Evolutionary conservation across 345 rosid species (phyloP).

Genomic region (Rhodamnia argentea): DNA sequence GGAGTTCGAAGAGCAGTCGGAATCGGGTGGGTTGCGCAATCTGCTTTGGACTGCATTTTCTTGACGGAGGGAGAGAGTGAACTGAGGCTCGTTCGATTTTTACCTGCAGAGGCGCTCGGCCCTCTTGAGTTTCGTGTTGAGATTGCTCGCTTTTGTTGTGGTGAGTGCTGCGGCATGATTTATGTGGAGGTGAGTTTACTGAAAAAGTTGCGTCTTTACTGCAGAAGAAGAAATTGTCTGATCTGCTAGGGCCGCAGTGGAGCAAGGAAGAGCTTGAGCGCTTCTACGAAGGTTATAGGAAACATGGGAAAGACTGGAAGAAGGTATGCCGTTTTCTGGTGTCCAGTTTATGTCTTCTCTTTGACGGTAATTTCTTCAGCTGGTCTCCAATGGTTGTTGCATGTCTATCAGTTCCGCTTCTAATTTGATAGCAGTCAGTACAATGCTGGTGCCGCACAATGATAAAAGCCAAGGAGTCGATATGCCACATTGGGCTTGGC

Average conservation of each 20-base stretch:
- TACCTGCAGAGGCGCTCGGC: neutral
- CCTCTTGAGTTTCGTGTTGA: neutral
- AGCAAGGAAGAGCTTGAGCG: constrained; percentile 70
- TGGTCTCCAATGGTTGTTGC: neutral
- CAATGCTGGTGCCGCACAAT: neutral
- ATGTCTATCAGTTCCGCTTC: neutral
- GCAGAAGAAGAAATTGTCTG: constrained; percentile 70
- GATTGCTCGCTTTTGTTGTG: neutral
- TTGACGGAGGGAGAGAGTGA: neutral
- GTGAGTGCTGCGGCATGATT: too few species aligned
- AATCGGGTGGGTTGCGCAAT: constrained; percentile 41
- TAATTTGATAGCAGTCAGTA: neutral
- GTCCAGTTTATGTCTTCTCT: neutral
- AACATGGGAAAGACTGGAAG: constrained; percentile 84
- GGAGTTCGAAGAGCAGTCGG: constrained; percentile 43
- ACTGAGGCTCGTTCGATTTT: neutral
- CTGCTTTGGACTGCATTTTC: neutral
- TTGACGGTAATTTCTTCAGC: neutral
- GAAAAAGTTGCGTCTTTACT: constrained; percentile 3
- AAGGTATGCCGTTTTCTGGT: constrained; percentile 28
- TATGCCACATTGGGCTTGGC: neutral
- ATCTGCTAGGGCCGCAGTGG: constrained; percentile 93
- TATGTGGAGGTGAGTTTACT: neutral
- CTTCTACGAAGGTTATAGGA: constrained; percentile 81
- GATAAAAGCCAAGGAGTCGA: neutral